Evolutionary conservation across 2,329 filamentous ascomycete genomes (phyloP).

Genomic region (Xylaria sp.): DNA sequence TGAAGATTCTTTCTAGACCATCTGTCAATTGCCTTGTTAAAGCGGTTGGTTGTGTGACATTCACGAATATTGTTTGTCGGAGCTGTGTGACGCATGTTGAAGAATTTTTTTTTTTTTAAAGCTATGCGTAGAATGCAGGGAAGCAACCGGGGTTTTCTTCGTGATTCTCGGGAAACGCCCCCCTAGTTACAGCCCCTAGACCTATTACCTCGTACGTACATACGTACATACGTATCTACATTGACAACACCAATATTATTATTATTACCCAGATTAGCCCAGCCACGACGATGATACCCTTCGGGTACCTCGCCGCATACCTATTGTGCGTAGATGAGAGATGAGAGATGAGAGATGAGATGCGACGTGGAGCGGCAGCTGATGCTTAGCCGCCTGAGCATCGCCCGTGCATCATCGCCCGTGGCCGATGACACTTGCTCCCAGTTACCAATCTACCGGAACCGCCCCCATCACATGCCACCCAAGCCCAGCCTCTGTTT

Average conservation of each 20-base stretch:
- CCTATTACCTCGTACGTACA: background rate
- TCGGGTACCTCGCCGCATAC: background rate
- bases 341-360: background rate
- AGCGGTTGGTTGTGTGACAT: too few species aligned
- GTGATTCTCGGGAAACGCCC: too few species aligned
- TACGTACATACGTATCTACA: background rate
- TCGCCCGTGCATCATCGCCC: too few species aligned
- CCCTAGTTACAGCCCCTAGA: background rate
- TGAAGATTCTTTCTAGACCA: too few species aligned
- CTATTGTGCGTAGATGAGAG: too few species aligned
- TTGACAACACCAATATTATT: background rate
- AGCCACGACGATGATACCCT: background rate
- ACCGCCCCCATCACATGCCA: constrained; percentile 2
- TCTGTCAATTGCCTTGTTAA: too few species aligned
- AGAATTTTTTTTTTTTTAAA: too few species aligned
- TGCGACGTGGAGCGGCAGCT: background rate
- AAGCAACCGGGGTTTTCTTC: too few species aligned
- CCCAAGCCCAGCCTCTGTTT: background rate
- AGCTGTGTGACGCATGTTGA: too few species aligned
- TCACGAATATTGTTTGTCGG: too few species aligned
- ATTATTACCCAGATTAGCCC: background rate
- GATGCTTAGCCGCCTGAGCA: background rate
- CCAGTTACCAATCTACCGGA: constrained; percentile 30
- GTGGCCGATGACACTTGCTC: constrained; percentile 12
- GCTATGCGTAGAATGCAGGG: too few species aligned